phyloP scores from a whole-genome alignment of 495 filamentous ascomycete species.

The Xanthoparmelia taractica region DNA sequence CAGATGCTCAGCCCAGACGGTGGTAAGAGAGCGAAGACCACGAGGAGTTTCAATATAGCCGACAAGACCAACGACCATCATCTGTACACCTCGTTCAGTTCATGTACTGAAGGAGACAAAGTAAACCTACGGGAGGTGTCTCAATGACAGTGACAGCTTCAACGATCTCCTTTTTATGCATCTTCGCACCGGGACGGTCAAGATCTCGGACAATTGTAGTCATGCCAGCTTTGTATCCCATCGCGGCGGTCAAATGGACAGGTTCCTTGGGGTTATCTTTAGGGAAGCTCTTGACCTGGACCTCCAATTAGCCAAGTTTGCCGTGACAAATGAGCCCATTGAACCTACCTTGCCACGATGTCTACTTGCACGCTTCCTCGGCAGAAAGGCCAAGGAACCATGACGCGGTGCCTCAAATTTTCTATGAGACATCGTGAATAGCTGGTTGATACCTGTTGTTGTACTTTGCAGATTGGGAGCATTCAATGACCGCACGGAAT shows the following conservation, averaged over 20 bases:
- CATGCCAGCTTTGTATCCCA: constrained; percentile 99
- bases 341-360: constrained; percentile 95
- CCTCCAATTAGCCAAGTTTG: constrained; percentile 27
- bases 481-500: background rate
- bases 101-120: constrained; percentile 38
- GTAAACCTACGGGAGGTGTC: constrained; percentile 86
- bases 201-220: constrained; percentile 99
- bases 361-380: constrained; percentile 91
- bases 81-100: constrained; percentile 61
- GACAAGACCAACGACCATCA: constrained; percentile 98
- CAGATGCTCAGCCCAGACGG: constrained; percentile 98
- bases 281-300: constrained; percentile 70
- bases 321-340: constrained; percentile 11
- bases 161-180: constrained; percentile 99
- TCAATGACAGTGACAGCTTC: constrained; percentile 99
- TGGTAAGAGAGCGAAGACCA: constrained; percentile 97
- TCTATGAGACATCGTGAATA: constrained; percentile 52
- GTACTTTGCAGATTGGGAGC: background rate
- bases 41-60: constrained; percentile 99
- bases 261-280: constrained; percentile 99
- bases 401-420: constrained; percentile 94
- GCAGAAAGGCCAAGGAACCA: constrained; percentile 91
- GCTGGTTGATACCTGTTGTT: background rate
- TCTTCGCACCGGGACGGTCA: constrained; percentile 98
- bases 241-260: constrained; percentile 94